These are phyloP conservation scores for Candida montana DNA, from an alignment of 805 yeast genomes.

Conservation along the genomic window DNA sequence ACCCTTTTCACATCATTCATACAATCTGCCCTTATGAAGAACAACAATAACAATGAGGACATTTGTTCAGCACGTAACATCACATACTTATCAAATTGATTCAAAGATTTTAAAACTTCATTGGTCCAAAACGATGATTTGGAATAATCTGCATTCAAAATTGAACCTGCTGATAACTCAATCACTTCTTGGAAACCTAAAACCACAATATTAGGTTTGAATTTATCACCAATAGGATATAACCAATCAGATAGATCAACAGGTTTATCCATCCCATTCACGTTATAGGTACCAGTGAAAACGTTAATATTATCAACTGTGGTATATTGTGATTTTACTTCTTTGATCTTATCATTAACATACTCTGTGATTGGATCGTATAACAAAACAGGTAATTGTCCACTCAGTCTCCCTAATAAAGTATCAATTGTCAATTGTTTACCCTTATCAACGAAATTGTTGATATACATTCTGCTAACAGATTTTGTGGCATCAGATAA, in stretches of 20 bases:
- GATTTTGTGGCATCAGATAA: constrained; percentile 96
- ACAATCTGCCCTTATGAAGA: constrained; percentile 52
- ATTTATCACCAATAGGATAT: constrained; percentile 60
- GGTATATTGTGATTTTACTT: constrained; percentile 44
- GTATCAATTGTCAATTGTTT: constrained; percentile 89
- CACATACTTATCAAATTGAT: constrained; percentile 51
- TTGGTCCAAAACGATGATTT: constrained; percentile 77
- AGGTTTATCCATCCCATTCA: constrained; percentile 62
- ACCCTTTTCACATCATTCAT: constrained; percentile 64
- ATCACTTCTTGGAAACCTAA: constrained; percentile 93
- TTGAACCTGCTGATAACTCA: constrained; percentile 87
- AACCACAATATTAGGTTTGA: constrained; percentile 74
- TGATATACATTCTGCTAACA: constrained; percentile 90
- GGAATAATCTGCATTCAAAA: constrained; percentile 78
- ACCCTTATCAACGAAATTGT: constrained; percentile 88
- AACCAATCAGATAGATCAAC: constrained; percentile 71
- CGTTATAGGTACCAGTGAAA: constrained; percentile 81
- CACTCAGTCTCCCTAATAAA: constrained; percentile 73
- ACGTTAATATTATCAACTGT: constrained; percentile 53
- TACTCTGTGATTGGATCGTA: constrained; percentile 87
- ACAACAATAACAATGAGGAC: constrained; percentile 59
- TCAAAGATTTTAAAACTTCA: constrained; percentile 56
- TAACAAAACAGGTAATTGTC: constrained; percentile 63
- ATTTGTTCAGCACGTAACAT: constrained; percentile 69
- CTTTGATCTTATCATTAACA: constrained; percentile 58